Conservation (phyloP, 192 early-diverging fungal species). For the Cetraspora pellucida region DNA sequence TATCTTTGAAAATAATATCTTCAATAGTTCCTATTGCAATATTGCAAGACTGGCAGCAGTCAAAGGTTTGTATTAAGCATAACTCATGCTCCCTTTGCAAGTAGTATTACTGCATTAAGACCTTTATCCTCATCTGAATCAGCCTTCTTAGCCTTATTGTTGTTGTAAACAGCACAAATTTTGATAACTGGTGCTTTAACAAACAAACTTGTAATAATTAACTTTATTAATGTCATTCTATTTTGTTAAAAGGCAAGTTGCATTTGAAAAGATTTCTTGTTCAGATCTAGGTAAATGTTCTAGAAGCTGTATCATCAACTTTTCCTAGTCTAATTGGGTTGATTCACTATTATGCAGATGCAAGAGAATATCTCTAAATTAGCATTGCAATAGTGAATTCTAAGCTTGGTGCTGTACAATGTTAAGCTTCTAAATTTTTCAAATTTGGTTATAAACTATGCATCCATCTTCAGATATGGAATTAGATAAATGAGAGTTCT, state of each 20-base stretch:
- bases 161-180: background rate
- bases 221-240: background rate
- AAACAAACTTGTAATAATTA: background rate
- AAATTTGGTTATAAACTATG: background rate
- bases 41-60: background rate
- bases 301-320: background rate
- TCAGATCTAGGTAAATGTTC: background rate
- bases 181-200: background rate
- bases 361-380: background rate
- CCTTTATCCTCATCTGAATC: background rate
- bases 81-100: background rate
- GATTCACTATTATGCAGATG: background rate
- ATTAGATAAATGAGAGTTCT: background rate
- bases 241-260: background rate
- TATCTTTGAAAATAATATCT: background rate
- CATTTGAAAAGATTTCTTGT: too few species aligned
- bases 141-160: background rate
- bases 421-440: background rate
- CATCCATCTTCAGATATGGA: background rate
- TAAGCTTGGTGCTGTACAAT: background rate
- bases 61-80: background rate
- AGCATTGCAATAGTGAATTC: background rate
- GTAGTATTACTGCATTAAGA: background rate
- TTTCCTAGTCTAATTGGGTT: background rate
- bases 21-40: background rate